Evolutionary conservation across 805 yeast species (phyloP).

Genomic region (Saccharomycopsis babjevae): DNA sequence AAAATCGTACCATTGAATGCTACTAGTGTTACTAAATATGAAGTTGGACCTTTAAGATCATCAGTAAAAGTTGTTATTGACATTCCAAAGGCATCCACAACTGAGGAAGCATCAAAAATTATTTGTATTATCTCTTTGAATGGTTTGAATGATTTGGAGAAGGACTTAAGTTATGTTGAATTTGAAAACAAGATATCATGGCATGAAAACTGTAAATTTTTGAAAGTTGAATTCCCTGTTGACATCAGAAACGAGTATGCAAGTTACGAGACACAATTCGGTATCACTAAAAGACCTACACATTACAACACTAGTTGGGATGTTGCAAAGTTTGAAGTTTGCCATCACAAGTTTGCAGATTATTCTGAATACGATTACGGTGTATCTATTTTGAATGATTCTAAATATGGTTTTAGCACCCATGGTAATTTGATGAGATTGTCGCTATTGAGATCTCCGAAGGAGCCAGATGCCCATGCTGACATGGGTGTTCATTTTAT

Average conservation of each 20-base stretch:
- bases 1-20: slow-evolving; percentile 38
- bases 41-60: slow-evolving; percentile 48
- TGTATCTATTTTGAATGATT: slow-evolving; percentile 71
- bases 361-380: slow-evolving; percentile 82
- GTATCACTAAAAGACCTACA: slow-evolving; percentile 83
- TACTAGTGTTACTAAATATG: slow-evolving; percentile 31
- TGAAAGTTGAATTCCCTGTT: slow-evolving; percentile 93
- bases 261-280: slow-evolving; percentile 89
- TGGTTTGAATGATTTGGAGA: slow-evolving; percentile 34
- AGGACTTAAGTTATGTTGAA: slow-evolving; percentile 32
- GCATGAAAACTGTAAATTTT: slow-evolving; percentile 80
- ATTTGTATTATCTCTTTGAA: slow-evolving; percentile 61
- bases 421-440: slow-evolving; percentile 90
- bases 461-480: slow-evolving; percentile 89
- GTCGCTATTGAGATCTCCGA: slow-evolving; percentile 80
- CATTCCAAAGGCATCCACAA: slow-evolving; percentile 43
- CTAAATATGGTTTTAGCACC: slow-evolving; percentile 85
- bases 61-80: slow-evolving; percentile 53
- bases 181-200: slow-evolving; percentile 62
- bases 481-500: slow-evolving; percentile 86
- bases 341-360: slow-evolving; percentile 91
- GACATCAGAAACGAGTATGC: slow-evolving; percentile 69
- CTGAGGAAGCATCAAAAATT: slow-evolving; percentile 25
- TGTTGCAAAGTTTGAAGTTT: slow-evolving; percentile 90
- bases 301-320: slow-evolving; percentile 96